Percentiles rank a stretch among this genome's conserved stretches.
Conservation (phyloP, 495 filamentous ascomycete genomes). For the Lophiotrema nucula region DNA sequence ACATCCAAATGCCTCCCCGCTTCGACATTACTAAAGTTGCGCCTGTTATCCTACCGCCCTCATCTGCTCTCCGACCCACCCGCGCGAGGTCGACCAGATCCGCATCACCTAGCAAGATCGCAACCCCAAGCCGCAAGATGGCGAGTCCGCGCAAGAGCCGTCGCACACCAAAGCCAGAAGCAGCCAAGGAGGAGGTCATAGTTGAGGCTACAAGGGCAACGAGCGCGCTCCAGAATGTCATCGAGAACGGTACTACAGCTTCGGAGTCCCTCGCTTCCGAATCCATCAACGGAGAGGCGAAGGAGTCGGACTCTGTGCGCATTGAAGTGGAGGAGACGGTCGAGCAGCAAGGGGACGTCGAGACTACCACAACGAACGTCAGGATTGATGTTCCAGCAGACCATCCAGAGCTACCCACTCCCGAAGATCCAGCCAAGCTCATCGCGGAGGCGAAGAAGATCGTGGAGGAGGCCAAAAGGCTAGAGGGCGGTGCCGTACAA, state of each 20-base stretch:
- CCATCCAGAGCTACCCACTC: constrained; percentile 64
- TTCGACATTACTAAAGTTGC: constrained; percentile 45
- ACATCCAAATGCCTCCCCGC: constrained; percentile 42
- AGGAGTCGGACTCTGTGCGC: constrained; percentile 49
- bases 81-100: constrained; percentile 49
- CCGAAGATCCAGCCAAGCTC: constrained; percentile 75
- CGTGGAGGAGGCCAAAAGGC: constrained; percentile 74
- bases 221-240: constrained; percentile 47
- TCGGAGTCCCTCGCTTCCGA: constrained; percentile 27
- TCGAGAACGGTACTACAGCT: constrained; percentile 42
- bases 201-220: constrained; percentile 17
- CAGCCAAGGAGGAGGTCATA: constrained; percentile 45
- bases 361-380: constrained; percentile 69
- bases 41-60: constrained; percentile 41
- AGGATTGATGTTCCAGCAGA: constrained; percentile 72
- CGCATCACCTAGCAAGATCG: constrained; percentile 57
- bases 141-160: constrained; percentile 65
- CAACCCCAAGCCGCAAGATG: constrained; percentile 49
- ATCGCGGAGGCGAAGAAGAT: constrained; percentile 83
- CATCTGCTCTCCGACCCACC: constrained; percentile 37
- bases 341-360: constrained; percentile 57
- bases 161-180: constrained; percentile 54
- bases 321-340: constrained; percentile 62
- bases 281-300: constrained; percentile 40
- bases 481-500: constrained; percentile 44